phyloP scores from a whole-genome alignment of 2,329 filamentous ascomycete genomes.

The Grosmannia huntii region DNA sequence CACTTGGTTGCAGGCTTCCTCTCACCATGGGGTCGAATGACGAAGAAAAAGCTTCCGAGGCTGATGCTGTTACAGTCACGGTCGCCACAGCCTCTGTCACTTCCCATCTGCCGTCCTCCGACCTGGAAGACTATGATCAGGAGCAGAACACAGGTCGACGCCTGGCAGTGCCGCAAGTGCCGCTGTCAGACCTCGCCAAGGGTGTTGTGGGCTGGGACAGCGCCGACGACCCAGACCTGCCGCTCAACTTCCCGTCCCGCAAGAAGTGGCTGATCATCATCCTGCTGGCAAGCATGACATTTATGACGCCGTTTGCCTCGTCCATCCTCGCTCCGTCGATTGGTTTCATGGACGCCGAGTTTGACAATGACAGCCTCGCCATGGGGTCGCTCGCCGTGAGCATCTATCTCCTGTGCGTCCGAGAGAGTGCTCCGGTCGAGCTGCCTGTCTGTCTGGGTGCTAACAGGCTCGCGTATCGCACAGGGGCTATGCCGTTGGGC shows the following conservation, averaged over 20 bases:
- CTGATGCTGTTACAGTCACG: neutral
- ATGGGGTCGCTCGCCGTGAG: constrained; percentile 42
- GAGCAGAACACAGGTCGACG: neutral
- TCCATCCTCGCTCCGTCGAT: constrained; percentile 45
- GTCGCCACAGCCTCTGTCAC: neutral
- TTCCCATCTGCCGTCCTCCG: neutral
- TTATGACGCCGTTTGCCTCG: constrained; percentile 53
- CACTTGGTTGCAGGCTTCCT: neutral
- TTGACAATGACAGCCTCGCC: constrained; percentile 27
- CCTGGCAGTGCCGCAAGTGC: constrained; percentile 18
- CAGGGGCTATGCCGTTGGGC: constrained; percentile 44
- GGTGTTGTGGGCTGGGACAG: constrained; percentile 49
- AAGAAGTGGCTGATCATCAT: constrained; percentile 47
- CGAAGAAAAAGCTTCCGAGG: neutral
- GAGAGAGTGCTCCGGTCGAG: constrained; percentile 17
- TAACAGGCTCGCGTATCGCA: neutral
- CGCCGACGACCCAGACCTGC: constrained; percentile 43
- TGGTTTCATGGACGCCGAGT: constrained; percentile 28
- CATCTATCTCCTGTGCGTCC: constrained; percentile 38
- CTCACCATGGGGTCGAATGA: neutral
- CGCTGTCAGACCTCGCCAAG: constrained; percentile 34
- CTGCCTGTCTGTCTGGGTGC: neutral
- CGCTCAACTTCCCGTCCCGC: constrained; percentile 40
- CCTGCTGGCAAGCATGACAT: constrained; percentile 46
- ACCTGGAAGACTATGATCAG: neutral